A percentile compares a stretch with the other conserved stretches of the same genome.
Evolutionary conservation across 176 grass and related monocot genomes (phyloP).

Genomic region (Aegilops speltoides): DNA sequence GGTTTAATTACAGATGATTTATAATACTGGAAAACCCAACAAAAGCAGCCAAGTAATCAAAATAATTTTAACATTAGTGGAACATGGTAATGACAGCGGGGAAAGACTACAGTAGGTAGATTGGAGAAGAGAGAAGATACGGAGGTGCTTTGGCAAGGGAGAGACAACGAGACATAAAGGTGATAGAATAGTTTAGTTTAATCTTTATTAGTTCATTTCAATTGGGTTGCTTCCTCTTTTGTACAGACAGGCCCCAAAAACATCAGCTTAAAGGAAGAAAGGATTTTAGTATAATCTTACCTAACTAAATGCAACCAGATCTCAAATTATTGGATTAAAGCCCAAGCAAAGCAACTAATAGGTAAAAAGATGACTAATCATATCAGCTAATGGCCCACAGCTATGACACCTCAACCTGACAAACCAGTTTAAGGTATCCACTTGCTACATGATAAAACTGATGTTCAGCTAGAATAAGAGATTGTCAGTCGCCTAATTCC

Average conservation of each 20-base stretch:
- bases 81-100: neutral
- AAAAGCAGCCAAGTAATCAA: neutral
- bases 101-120: neutral
- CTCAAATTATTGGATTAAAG: neutral
- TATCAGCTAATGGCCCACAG: neutral
- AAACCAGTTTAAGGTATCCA: neutral
- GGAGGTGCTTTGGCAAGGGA: neutral
- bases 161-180: neutral
- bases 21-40: neutral
- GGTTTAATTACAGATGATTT: neutral
- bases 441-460: neutral
- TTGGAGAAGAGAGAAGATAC: neutral
- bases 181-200: neutral
- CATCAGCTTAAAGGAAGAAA: neutral
- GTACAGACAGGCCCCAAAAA: neutral
- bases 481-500: neutral
- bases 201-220: neutral
- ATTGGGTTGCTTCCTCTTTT: neutral
- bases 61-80: neutral
- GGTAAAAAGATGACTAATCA: neutral
- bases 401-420: neutral
- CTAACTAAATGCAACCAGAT: neutral
- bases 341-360: neutral
- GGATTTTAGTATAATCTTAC: neutral
- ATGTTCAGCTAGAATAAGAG: neutral